These are phyloP conservation scores for Aquilaria agallochum DNA, from an alignment of 441 rosid genomes.

Conservation along the genomic window DNA sequence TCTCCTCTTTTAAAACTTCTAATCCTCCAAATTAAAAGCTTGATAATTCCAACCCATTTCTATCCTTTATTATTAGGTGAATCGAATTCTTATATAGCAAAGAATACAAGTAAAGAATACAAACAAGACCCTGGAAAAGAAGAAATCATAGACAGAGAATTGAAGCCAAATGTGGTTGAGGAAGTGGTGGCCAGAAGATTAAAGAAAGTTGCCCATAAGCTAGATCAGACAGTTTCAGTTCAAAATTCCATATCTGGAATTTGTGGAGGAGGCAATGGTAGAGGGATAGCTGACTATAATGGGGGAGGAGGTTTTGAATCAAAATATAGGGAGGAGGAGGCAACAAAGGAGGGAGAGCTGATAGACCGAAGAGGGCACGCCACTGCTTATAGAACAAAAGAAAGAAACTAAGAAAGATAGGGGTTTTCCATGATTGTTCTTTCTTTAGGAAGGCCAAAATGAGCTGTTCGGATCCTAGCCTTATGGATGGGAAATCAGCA, in stretches of 20 bases:
- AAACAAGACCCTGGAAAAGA: slow-evolving; percentile 28
- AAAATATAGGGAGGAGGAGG: too few relatives aligned
- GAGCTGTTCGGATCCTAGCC: too few relatives aligned
- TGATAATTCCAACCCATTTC: too few relatives aligned
- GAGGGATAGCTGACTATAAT: slow-evolving; percentile 41
- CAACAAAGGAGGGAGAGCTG: too few relatives aligned
- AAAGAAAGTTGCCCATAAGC: slow-evolving; percentile 69
- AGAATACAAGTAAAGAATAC: slow-evolving; percentile 36
- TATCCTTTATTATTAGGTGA: slow-evolving; percentile 15
- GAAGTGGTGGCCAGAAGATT: slow-evolving; percentile 30
- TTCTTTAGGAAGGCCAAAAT: too few relatives aligned
- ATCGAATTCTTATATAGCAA: slow-evolving; percentile 16
- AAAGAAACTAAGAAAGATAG: too few relatives aligned
- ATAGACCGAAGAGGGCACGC: too few relatives aligned
- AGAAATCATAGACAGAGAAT: slow-evolving; percentile 32
- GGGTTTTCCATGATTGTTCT: too few relatives aligned
- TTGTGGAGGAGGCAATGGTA: slow-evolving; percentile 21
- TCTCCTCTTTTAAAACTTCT: background rate
- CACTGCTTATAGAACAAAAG: too few relatives aligned
- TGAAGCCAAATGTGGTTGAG: slow-evolving; percentile 53
- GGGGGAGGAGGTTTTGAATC: slow-evolving; percentile 20
- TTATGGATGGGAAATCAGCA: too few relatives aligned
- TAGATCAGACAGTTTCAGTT: slow-evolving; percentile 79
- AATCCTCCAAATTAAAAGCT: background rate
- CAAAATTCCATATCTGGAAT: slow-evolving; percentile 48